Evolutionary conservation across 148 eudicot species (phyloP).

Genomic region (Silene latifolia): DNA sequence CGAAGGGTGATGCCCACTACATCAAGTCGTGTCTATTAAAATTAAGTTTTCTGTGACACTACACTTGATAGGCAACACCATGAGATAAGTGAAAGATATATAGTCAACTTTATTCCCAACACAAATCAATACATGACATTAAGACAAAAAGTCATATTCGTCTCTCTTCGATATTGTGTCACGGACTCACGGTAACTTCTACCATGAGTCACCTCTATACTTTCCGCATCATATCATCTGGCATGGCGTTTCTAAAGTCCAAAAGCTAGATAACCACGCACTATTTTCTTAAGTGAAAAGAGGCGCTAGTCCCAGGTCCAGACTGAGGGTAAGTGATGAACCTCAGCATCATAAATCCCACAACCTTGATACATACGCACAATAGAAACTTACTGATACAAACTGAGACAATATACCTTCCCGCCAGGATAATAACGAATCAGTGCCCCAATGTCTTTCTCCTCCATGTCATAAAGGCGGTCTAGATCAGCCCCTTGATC

Average conservation of each 20-base stretch:
- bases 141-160: background rate
- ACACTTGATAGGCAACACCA: background rate
- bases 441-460: slow-evolving; percentile 88
- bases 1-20: too few relatives aligned
- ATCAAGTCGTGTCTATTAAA: too few relatives aligned
- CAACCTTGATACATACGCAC: background rate
- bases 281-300: slow-evolving; percentile 1
- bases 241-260: background rate
- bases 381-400: background rate
- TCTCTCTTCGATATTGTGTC: background rate
- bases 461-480: slow-evolving; percentile 87
- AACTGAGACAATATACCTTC: slow-evolving; percentile 47
- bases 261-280: background rate
- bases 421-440: slow-evolving; percentile 93
- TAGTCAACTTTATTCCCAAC: background rate
- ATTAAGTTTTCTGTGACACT: background rate
- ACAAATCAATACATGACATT: too few relatives aligned
- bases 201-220: background rate
- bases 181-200: background rate
- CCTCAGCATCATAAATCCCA: background rate
- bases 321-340: background rate
- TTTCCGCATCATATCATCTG: background rate
- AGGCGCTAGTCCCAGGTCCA: background rate
- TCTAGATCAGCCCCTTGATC: slow-evolving; percentile 86
- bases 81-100: background rate